A percentile compares a stretch with the other conserved stretches of the same genome.
Conservation (phyloP, 2,329 filamentous ascomycete genomes). For the Cercospora beticola region DNA sequence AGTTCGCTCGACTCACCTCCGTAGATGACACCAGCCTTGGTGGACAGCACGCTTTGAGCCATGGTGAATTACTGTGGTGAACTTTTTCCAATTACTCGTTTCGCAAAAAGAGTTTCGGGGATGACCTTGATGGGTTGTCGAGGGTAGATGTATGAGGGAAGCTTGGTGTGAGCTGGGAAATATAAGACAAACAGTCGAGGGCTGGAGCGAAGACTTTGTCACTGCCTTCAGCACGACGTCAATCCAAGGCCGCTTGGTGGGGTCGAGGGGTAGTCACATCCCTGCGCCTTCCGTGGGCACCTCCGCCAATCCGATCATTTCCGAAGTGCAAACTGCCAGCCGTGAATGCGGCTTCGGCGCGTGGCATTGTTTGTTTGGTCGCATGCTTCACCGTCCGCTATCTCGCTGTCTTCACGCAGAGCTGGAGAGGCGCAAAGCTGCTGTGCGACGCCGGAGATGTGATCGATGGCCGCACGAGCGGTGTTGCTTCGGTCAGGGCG, state of each 20-base stretch:
- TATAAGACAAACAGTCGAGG: background rate
- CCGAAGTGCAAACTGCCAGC: background rate
- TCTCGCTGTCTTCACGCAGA: background rate
- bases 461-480: conserved; percentile 1
- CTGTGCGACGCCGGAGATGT: background rate
- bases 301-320: conserved; percentile 2
- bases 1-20: conserved; percentile 31
- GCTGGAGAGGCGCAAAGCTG: background rate
- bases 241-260: background rate
- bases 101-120: background rate
- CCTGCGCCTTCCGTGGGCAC: background rate
- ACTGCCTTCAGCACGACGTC: conserved; percentile 2
- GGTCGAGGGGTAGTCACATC: background rate
- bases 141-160: background rate
- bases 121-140: conserved; percentile 1
- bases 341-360: background rate
- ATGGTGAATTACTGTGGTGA: conserved; percentile 20
- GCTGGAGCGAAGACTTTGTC: conserved; percentile 2
- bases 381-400: background rate
- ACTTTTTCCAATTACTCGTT: background rate
- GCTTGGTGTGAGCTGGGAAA: conserved; percentile 1
- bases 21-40: conserved; percentile 43
- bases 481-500: conserved; percentile 2
- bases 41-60: conserved; percentile 34
- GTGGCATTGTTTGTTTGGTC: background rate